Conservation (phyloP, 2,329 filamentous ascomycete genomes). For the Claviceps pusilla region DNA sequence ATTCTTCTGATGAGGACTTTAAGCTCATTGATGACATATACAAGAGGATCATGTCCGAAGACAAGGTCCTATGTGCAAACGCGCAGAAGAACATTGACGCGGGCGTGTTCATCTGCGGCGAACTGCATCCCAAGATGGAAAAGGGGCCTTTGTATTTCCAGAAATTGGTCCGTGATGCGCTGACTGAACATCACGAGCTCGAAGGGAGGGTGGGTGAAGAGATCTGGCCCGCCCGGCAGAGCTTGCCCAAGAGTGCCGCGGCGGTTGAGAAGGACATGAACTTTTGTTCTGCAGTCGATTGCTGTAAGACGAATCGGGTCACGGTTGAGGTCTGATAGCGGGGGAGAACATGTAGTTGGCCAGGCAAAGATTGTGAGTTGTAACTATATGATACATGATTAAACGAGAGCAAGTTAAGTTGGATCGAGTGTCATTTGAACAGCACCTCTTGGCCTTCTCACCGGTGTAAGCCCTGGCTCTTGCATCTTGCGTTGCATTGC, state of each 20-base stretch:
- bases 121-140: constrained; percentile 46
- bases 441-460: too few relatives aligned
- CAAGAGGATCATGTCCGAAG: constrained; percentile 48
- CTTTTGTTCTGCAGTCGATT: constrained; percentile 23
- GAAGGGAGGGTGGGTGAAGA: constrained; percentile 30
- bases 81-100: constrained; percentile 47
- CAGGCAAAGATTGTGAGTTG: neutral
- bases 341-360: neutral
- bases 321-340: neutral
- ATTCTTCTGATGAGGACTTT: constrained; percentile 44
- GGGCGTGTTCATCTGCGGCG: constrained; percentile 46
- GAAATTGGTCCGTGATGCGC: constrained; percentile 30
- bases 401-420: too few relatives aligned
- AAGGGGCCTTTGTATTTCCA: constrained; percentile 45
- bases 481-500: too few relatives aligned
- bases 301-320: constrained; percentile 13
- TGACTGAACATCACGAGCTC: constrained; percentile 30
- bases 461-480: too few relatives aligned
- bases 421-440: too few relatives aligned
- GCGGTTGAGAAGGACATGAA: constrained; percentile 14
- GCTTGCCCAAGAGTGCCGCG: constrained; percentile 14
- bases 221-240: constrained; percentile 37
- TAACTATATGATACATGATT: neutral
- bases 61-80: constrained; percentile 45
- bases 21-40: constrained; percentile 42